These are phyloP conservation scores for Protea cynaroides DNA, from an alignment of 164 flowering plant genomes.

Conservation along the genomic window DNA sequence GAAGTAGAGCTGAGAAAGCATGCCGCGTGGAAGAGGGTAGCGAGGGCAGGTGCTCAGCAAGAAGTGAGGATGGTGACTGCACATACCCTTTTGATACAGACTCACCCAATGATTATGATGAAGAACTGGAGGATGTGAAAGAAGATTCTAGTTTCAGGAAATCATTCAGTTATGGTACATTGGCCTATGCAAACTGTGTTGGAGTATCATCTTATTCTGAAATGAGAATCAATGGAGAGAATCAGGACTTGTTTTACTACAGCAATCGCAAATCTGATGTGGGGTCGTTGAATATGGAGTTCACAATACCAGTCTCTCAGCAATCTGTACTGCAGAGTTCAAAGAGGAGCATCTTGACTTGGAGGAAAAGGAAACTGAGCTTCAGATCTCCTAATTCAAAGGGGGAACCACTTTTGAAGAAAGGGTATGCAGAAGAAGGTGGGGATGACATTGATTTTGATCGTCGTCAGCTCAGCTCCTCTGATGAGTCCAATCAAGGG, in stretches of 20 bases:
- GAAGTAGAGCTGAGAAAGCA: constrained; percentile 73
- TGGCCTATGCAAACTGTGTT: constrained; percentile 78
- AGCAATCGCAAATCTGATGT: constrained; percentile 84
- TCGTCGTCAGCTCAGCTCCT: constrained; percentile 87
- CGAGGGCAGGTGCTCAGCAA: constrained; percentile 60
- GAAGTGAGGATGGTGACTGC: constrained; percentile 79
- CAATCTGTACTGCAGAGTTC: constrained; percentile 42
- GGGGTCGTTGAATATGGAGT: constrained; percentile 45
- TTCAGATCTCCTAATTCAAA: constrained; percentile 90
- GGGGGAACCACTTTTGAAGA: constrained; percentile 93
- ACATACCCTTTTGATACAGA: constrained; percentile 73
- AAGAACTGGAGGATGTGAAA: constrained; percentile 56
- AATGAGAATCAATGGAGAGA: constrained; percentile 40
- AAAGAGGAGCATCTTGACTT: constrained; percentile 68
- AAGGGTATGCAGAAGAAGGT: constrained; percentile 92
- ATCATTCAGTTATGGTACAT: constrained; percentile 80
- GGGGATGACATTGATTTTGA: constrained; percentile 99
- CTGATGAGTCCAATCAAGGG: constrained; percentile 69
- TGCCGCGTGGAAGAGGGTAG: constrained; percentile 76
- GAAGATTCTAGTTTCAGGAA: constrained; percentile 56
- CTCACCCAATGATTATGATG: constrained; percentile 64
- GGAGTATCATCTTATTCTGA: constrained; percentile 62
- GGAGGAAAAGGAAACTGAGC: constrained; percentile 92
- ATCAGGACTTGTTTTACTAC: constrained; percentile 80
- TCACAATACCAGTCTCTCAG: constrained; percentile 31